Conservation (phyloP, 2,329 filamentous ascomycete genomes). For the Paecilomyces dactylethromorphus region DNA sequence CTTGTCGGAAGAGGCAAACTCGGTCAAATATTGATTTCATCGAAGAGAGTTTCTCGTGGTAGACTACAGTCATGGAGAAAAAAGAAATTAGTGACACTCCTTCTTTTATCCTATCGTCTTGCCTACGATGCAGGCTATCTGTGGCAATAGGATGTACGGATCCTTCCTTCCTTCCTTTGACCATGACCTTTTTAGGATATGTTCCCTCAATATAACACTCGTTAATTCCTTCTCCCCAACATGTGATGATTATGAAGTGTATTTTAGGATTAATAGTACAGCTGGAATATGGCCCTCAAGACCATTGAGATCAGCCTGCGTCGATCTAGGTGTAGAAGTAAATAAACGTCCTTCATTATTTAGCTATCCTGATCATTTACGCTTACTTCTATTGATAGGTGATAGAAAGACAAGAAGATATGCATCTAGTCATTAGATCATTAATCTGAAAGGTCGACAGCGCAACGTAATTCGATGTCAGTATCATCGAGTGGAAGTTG, state of each 20-base stretch:
- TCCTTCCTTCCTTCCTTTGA: background rate
- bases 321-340: too few species aligned
- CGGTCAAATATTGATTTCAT: constrained; percentile 60
- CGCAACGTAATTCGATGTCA: too few species aligned
- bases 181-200: background rate
- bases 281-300: background rate
- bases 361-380: too few species aligned
- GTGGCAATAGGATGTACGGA: background rate
- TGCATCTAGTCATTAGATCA: too few species aligned
- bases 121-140: background rate
- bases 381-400: too few species aligned
- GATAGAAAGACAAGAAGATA: too few species aligned
- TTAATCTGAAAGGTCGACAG: too few species aligned
- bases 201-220: background rate
- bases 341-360: too few species aligned
- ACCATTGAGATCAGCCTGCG: background rate
- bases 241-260: background rate
- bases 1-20: constrained; percentile 54
- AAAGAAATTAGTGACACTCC: background rate
- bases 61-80: constrained; percentile 6
- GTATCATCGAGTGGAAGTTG: too few species aligned
- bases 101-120: background rate
- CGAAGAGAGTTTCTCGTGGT: constrained; percentile 60
- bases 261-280: background rate
- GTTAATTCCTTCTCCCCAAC: background rate